Base-by-base conservation (phyloP, 1,284 basidiomycete species). In the Lignosus rhinocerotis region DNA sequence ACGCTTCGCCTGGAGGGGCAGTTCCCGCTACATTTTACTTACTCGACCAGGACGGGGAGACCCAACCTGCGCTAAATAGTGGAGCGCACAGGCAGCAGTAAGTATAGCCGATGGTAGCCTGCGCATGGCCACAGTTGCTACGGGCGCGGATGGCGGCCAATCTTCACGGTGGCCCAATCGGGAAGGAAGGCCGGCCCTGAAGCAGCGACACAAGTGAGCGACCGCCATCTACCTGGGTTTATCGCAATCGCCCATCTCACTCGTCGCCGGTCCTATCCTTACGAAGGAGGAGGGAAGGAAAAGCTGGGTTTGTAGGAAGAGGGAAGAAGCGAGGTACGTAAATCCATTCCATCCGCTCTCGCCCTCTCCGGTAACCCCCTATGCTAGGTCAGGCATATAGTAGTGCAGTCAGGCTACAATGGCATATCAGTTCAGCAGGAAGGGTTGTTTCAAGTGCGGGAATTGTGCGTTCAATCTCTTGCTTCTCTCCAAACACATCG, bases 391-490 rank as follows among this genome's bases (percentile, higher is more conserved):
- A 69, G 67, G 66, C 60, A 66, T 61, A 64, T 58, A 56, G 68
- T 67, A 36, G 60, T 60, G 61, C 64, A 69, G 66, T 66, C 59
- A 61, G 67, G 67, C 59, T 55, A 71, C 63, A 75, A 90, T 91
- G 89, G 85, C 88, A 75, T 88, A 82, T 77, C 86, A 87, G 73
- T 86, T 86, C 78, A 85, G 85, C 61, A 87, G 85, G 80, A 92
- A 91, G 78, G 90, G 89, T 64, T 93, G 90, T 73, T 93, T 89
- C 79, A 93, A 93, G 80, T 92, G 90, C 72, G 90, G 90, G 67
- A 90, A 90, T 72, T 76, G 90, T 90, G 72, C 75, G 89, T 86
- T 59, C 45, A 55, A 19, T 58, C 59, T 57, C 41, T 51, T 52
- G 36, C 49, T 53, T 57, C 51, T 7, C 32, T 6, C 38, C 8